These are phyloP conservation scores for Acacia acuminata DNA, from an alignment of 306 rosid genomes.

Conservation along the genomic window DNA sequence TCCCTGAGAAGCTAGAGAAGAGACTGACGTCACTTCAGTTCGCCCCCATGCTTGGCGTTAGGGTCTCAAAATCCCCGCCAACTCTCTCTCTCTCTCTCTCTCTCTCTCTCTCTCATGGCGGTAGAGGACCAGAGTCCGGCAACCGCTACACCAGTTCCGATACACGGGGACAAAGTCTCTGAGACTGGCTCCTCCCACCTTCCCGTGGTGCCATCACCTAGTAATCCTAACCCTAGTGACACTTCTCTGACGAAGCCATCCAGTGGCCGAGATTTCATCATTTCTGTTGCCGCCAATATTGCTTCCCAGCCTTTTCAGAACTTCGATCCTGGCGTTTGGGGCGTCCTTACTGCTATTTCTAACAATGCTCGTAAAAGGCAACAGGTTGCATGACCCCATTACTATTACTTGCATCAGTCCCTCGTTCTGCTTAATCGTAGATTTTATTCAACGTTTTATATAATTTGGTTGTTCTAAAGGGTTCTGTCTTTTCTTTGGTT, in stretches of 20 bases:
- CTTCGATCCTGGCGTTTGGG: conserved; percentile 77
- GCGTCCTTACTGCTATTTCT: conserved; percentile 93
- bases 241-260: conserved; percentile 13
- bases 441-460: neutral
- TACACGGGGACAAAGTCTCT: neutral
- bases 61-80: conserved; percentile 70
- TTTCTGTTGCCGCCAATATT: conserved; percentile 66
- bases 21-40: neutral
- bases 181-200: neutral
- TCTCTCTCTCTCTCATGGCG: conserved; percentile 34
- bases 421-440: neutral
- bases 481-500: neutral
- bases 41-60: conserved; percentile 24
- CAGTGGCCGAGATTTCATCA: conserved; percentile 50
- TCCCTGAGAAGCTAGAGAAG: neutral
- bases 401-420: neutral
- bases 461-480: neutral
- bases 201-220: neutral
- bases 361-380: conserved; percentile 75
- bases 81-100: conserved; percentile 1
- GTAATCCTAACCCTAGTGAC: neutral
- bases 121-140: conserved; percentile 35
- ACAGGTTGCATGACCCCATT: conserved; percentile 48
- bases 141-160: neutral
- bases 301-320: conserved; percentile 74